Conservation (phyloP, 2,329 filamentous ascomycete species). For the Colletotrichum sp. region DNA sequence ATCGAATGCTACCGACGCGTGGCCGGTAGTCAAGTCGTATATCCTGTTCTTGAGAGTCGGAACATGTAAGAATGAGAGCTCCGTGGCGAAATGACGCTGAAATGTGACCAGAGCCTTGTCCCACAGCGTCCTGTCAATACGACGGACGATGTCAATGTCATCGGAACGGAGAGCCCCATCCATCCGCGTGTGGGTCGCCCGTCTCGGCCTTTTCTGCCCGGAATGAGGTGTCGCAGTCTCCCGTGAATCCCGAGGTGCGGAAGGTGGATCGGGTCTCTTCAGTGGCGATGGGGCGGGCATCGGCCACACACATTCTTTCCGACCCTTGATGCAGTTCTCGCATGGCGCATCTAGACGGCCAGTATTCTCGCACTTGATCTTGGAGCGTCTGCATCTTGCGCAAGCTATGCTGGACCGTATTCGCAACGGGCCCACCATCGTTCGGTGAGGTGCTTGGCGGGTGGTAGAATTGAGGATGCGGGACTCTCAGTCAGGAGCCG, state of each 20-base stretch:
- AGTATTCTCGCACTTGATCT: constrained; percentile 83
- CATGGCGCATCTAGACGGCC: constrained; percentile 63
- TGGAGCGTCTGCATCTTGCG: constrained; percentile 75
- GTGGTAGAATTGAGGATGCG: background rate
- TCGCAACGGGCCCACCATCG: constrained; percentile 39
- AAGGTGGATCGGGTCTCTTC: constrained; percentile 46
- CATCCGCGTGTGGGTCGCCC: constrained; percentile 23
- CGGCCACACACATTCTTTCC: constrained; percentile 76
- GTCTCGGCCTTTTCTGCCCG: constrained; percentile 45
- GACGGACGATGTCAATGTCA: constrained; percentile 64
- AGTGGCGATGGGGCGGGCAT: constrained; percentile 36
- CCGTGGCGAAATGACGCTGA: constrained; percentile 72
- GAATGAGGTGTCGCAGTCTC: constrained; percentile 45
- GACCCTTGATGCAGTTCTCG: constrained; percentile 75
- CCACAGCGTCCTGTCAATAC: constrained; percentile 70
- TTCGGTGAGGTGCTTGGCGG: background rate
- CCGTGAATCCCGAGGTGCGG: constrained; percentile 27
- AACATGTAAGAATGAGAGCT: constrained; percentile 73
- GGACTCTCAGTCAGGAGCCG: background rate
- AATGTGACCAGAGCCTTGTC: constrained; percentile 72
- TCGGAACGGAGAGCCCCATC: constrained; percentile 45
- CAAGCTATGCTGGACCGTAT: constrained; percentile 84
- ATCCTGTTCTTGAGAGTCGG: constrained; percentile 63
- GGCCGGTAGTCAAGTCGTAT: constrained; percentile 23
- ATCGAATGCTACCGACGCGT: constrained; percentile 25